Percentiles rank a stretch among this genome's conserved stretches.
Conservation (phyloP, 2,329 filamentous ascomycete genomes). For the Epichloe coenophiala region DNA sequence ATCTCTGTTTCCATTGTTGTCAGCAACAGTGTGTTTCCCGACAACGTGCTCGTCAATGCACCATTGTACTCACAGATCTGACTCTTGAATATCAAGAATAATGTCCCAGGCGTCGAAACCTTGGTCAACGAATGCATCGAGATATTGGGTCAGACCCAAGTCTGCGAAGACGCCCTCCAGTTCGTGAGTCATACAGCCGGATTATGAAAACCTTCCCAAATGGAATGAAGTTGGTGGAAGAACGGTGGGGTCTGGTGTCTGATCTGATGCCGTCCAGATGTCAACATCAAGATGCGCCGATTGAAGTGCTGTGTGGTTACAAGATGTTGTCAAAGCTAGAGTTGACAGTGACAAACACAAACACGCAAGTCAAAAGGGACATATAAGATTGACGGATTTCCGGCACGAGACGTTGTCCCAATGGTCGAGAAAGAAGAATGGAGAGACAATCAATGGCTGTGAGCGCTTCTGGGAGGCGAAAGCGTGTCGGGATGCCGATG, state of each 20-base stretch:
- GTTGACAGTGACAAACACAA: neutral
- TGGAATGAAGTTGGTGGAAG: neutral
- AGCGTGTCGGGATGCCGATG: neutral
- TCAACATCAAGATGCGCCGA: constrained; percentile 8
- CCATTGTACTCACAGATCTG: constrained; percentile 51
- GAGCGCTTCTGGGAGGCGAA: neutral
- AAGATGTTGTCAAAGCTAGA: neutral
- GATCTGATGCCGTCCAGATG: neutral
- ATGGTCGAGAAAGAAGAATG: neutral
- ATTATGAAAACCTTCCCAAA: neutral
- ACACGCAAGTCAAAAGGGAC: neutral
- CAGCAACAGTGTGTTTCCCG: constrained; percentile 6
- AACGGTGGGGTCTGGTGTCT: neutral
- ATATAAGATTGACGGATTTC: neutral
- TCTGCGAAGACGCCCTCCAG: constrained; percentile 55
- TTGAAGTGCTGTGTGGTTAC: neutral
- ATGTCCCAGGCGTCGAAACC: constrained; percentile 80
- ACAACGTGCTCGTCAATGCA: neutral
- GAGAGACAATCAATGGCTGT: neutral
- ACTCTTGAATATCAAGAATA: constrained; percentile 71
- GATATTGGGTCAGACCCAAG: constrained; percentile 68
- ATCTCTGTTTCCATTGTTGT: constrained; percentile 37
- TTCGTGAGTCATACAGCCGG: constrained; percentile 35
- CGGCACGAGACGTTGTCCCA: neutral
- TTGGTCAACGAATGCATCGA: constrained; percentile 58